Conservation (phyloP, 2,329 filamentous ascomycete species). For the Dendrostoma leiphaemia region DNA sequence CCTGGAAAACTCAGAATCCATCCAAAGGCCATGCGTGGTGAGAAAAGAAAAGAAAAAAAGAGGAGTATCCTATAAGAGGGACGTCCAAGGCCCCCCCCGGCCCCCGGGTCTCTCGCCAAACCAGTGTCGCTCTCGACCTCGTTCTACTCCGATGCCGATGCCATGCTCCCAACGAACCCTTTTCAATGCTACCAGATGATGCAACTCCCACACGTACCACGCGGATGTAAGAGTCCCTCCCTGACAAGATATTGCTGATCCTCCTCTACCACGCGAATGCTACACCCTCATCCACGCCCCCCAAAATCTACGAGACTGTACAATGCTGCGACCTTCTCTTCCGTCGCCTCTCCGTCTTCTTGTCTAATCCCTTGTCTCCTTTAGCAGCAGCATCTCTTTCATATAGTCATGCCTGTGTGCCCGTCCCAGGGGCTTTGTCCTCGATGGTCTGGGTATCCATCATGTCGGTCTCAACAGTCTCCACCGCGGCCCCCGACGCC, state of each 20-base stretch:
- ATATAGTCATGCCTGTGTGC: constrained; percentile 4
- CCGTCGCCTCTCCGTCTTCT: neutral
- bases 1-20: neutral
- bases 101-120: too few species aligned
- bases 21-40: neutral
- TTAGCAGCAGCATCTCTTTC: neutral
- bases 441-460: neutral
- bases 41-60: too few species aligned
- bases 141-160: neutral
- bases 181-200: neutral
- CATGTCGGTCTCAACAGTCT: neutral
- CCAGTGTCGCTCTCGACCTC: too few species aligned
- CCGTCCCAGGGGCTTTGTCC: too few species aligned
- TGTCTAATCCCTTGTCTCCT: neutral
- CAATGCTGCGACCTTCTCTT: constrained; percentile 1
- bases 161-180: neutral
- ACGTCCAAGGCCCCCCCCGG: too few species aligned
- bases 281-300: neutral
- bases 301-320: neutral
- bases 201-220: neutral
- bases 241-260: neutral
- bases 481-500: neutral
- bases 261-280: neutral
- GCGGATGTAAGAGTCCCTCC: too few species aligned
- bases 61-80: too few species aligned